Base-by-base conservation (phyloP, 1,284 basidiomycete species). In the Paramarasmius palmivorus region DNA sequence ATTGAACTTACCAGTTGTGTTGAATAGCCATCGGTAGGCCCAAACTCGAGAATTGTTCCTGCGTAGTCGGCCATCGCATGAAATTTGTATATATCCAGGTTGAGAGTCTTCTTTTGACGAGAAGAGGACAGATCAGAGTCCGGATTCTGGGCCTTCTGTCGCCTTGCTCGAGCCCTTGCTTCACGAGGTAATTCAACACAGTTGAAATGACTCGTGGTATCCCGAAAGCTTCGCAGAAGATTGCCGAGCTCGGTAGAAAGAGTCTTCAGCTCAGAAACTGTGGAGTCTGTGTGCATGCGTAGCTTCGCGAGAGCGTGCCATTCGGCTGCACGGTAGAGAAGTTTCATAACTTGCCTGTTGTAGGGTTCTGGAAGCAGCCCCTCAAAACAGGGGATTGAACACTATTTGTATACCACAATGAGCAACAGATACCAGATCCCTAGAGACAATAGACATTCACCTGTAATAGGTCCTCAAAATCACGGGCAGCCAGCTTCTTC, bases 391-490 rank as follows among this genome's bases (percentile, higher is more conserved):
- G 65, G 63, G 7, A 68, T 60, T 2, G 57, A 42, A 39, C 65
- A 67, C 61, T 44, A 23, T 34, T 9, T 12, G 3, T 50, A 29
- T 6, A 19, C 7, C 23, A 14, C 7, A 12, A 12, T 12, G 29
- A 35, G 44, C 17, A 25, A 32, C 32, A 37, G 35, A 12, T 22
- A 36, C 40, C 12, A n/a, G n/a, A n/a, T n/a, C n/a, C n/a, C n/a
- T 32, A 32, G 29, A 32, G 34, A 39, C 2, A 10, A 1, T 47
- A 6, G 35, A 40, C 15, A 20, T 48, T 9, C 49, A 67, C 68
- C 62, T 71, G 65, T 41, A 72, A 57, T 8, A 71, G 34, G 50
- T 72, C 67, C 47, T 72, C 68, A 48, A 64, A 73, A 55, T 72
- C 63, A 0, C 65, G 46, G 2, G 64, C 69, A 0, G 68, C 68